A percentile compares a stretch with the other conserved stretches of the same genome.
Evolutionary conservation across 495 filamentous ascomycete genomes (phyloP).

Genomic region (Evansstolkia leycettana): DNA sequence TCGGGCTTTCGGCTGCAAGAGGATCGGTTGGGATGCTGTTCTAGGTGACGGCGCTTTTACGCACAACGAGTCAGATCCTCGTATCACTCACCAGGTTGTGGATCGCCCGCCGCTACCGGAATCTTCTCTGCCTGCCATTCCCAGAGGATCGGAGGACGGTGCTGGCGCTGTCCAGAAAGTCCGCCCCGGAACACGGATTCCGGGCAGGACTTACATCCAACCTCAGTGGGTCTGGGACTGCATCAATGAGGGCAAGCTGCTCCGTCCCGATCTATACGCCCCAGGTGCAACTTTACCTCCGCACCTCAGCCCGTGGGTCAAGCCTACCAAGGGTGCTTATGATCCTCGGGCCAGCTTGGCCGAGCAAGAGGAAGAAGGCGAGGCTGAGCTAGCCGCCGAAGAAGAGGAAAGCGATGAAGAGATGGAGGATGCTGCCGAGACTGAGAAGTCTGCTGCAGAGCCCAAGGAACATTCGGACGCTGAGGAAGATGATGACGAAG

Average conservation of each 20-base stretch:
- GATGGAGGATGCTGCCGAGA: constrained; percentile 25
- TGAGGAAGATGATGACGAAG: constrained; percentile 39
- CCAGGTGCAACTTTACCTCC: constrained; percentile 83
- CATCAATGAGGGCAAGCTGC: constrained; percentile 77
- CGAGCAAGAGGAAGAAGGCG: constrained; percentile 65
- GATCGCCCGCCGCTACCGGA: constrained; percentile 70
- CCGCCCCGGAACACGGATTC: constrained; percentile 53
- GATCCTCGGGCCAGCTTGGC: constrained; percentile 74
- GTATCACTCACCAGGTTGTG: constrained; percentile 93
- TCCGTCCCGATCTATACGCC: constrained; percentile 77
- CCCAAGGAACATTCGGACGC: constrained; percentile 48
- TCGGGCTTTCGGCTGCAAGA: constrained; percentile 88
- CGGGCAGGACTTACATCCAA: constrained; percentile 83
- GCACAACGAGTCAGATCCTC: constrained; percentile 68
- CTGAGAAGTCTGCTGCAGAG: constrained; percentile 24
- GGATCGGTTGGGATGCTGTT: constrained; percentile 84
- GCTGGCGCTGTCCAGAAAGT: constrained; percentile 28
- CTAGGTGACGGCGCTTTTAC: constrained; percentile 89
- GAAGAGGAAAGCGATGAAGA: constrained; percentile 33
- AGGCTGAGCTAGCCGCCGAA: constrained; percentile 60
- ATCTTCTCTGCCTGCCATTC: constrained; percentile 42
- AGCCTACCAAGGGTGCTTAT: constrained; percentile 69
- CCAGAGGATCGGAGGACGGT: constrained; percentile 44
- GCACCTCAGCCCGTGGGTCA: constrained; percentile 93
- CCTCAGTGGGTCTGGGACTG: constrained; percentile 99